Evolutionary conservation across 495 filamentous ascomycete genomes (phyloP).

Genomic region (Penicillium macrosclerotiorum): DNA sequence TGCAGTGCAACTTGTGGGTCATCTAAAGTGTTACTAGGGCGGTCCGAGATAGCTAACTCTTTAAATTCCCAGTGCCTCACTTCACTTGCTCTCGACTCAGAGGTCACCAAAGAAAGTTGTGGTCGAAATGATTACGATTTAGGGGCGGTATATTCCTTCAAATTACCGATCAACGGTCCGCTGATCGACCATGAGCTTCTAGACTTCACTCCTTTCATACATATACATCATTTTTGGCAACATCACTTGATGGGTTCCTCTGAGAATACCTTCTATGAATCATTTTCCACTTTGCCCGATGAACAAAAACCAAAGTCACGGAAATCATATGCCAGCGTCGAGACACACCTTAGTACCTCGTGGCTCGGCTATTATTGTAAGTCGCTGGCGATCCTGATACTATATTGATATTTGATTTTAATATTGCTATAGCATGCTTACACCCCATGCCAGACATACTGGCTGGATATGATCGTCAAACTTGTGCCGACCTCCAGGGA

Average conservation of each 20-base stretch:
- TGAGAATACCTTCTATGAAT: conserved; percentile 23
- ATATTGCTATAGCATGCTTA: conserved; percentile 27
- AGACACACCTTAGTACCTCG: conserved; percentile 7
- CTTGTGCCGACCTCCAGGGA: conserved; percentile 28
- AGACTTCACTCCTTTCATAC: conserved; percentile 20
- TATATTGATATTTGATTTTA: too few species aligned
- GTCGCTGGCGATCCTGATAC: too few species aligned
- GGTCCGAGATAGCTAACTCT: too few species aligned
- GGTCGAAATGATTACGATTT: conserved; percentile 35
- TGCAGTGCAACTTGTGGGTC: conserved; percentile 32
- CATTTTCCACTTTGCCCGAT: conserved; percentile 17
- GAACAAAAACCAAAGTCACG: conserved; percentile 17
- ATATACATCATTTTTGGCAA: conserved; percentile 42
- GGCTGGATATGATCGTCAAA: conserved; percentile 18
- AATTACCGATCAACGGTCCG: background rate
- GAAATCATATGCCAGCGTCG: conserved; percentile 2
- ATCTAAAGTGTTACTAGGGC: too few species aligned
- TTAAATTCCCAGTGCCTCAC: conserved; percentile 38
- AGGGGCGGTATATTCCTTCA: conserved; percentile 24
- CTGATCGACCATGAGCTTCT: conserved; percentile 12
- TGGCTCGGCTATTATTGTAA: conserved; percentile 43
- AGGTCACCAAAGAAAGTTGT: conserved; percentile 20
- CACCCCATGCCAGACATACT: conserved; percentile 24
- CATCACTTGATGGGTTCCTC: conserved; percentile 29
- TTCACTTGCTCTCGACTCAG: conserved; percentile 25